A percentile compares a stretch with the other conserved stretches of the same genome.
Conservation (phyloP, 306 rosid genomes). For the Medicago lupulina region DNA sequence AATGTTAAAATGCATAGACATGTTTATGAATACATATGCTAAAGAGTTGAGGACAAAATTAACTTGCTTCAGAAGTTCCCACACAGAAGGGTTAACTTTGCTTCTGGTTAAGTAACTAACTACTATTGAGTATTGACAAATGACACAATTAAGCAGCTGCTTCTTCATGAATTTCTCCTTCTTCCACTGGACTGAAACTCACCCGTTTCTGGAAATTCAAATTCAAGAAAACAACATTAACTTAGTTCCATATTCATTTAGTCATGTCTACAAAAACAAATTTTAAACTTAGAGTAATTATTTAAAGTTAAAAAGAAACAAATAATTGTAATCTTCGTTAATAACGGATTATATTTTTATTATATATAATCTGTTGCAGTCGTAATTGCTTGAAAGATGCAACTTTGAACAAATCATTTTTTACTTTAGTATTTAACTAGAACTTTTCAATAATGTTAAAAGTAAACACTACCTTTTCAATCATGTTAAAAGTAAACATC, state of each 20-base stretch:
- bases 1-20: background rate
- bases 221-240: constrained; percentile 19
- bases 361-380: background rate
- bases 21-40: constrained; percentile 18
- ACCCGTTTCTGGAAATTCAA: constrained; percentile 66
- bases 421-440: too few relatives aligned
- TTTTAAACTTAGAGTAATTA: constrained; percentile 8
- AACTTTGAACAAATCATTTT: background rate
- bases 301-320: background rate
- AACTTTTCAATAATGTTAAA: too few relatives aligned
- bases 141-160: constrained; percentile 5
- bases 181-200: constrained; percentile 56
- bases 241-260: too few relatives aligned
- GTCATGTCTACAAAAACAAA: too few relatives aligned
- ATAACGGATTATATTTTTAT: background rate
- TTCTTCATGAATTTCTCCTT: constrained; percentile 50
- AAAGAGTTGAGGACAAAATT: constrained; percentile 27
- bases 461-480: background rate
- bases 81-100: background rate
- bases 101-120: background rate
- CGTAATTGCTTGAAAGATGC: background rate
- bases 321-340: background rate
- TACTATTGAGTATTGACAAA: constrained; percentile 25
- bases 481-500: background rate
- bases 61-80: constrained; percentile 34